Conservation (phyloP, 2,329 filamentous ascomycete species). For the Diaporthe australafricana region DNA sequence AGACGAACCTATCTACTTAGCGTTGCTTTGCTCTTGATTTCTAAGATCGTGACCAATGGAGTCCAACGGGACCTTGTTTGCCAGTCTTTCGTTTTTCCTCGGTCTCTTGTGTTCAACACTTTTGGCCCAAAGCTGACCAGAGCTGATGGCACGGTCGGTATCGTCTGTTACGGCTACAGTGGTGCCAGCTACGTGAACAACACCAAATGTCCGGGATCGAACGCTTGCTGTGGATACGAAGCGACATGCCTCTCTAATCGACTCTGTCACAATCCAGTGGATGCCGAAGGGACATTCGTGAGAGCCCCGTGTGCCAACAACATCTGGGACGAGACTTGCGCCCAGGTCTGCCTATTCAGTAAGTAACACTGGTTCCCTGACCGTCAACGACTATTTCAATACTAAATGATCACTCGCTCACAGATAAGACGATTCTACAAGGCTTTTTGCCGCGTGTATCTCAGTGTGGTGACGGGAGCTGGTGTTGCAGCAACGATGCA, state of each 20-base stretch:
- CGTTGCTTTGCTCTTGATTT: background rate
- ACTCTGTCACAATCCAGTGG: conserved; percentile 5
- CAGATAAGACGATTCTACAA: background rate
- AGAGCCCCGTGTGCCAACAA: conserved; percentile 11
- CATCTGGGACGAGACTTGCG: conserved; percentile 4
- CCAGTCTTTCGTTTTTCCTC: background rate
- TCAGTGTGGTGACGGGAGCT: conserved; percentile 5
- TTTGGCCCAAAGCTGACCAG: background rate
- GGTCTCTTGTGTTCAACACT: background rate
- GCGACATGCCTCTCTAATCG: background rate
- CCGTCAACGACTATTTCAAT: background rate
- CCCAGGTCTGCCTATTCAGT: conserved; percentile 22
- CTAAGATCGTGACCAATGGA: background rate
- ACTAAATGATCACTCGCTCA: background rate
- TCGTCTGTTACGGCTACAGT: conserved; percentile 9
- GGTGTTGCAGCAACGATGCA: background rate
- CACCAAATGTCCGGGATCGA: background rate
- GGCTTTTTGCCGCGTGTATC: background rate
- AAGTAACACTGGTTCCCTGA: background rate
- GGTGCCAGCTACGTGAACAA: conserved; percentile 4
- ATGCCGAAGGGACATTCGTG: background rate
- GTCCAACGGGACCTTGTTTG: background rate
- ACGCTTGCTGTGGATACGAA: background rate
- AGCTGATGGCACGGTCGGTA: conserved; percentile 8
- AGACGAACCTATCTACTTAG: background rate